Evolutionary conservation across 129 eudicot genomes (phyloP).

Genomic region (Glebionis coronaria): DNA sequence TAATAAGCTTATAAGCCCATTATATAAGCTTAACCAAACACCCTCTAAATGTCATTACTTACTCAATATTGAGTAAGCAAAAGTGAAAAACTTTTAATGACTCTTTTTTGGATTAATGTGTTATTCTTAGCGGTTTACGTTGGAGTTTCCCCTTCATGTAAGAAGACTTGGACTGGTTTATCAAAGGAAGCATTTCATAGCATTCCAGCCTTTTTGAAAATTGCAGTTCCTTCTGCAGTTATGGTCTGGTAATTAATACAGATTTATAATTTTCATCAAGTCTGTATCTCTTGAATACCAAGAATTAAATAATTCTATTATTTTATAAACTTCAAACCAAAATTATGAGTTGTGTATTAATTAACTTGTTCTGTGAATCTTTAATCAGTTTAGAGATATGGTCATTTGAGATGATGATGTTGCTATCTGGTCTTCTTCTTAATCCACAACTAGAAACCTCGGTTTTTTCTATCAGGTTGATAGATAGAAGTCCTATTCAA

Average conservation of each 20-base stretch:
- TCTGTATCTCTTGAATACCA: no score
- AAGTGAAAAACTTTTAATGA: no score
- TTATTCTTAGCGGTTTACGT: slow-evolving; percentile 47
- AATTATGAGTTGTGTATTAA: no score
- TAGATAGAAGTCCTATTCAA: neutral
- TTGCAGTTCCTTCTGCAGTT: slow-evolving; percentile 72
- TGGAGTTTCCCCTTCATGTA: slow-evolving; percentile 54
- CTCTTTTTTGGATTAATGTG: slow-evolving; percentile 60
- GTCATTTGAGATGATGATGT: slow-evolving; percentile 73
- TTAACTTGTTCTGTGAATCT: neutral
- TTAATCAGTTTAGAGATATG: slow-evolving; percentile 65
- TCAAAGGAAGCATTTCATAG: slow-evolving; percentile 52
- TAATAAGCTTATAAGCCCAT: no score
- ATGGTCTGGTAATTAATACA: slow-evolving; percentile 55
- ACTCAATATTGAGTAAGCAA: no score
- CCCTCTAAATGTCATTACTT: no score
- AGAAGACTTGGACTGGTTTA: slow-evolving; percentile 58
- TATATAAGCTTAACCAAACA: no score
- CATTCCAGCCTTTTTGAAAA: slow-evolving; percentile 42
- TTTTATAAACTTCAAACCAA: no score
- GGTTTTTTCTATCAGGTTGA: slow-evolving; percentile 63
- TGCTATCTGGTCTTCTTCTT: slow-evolving; percentile 71
- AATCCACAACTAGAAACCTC: slow-evolving; percentile 72
- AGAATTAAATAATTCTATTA: no score
- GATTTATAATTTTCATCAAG: no score